A percentile compares a stretch with the other conserved stretches of the same genome.
Conservation (phyloP, 2,329 filamentous ascomycete species). For the Penicillium sp. region DNA sequence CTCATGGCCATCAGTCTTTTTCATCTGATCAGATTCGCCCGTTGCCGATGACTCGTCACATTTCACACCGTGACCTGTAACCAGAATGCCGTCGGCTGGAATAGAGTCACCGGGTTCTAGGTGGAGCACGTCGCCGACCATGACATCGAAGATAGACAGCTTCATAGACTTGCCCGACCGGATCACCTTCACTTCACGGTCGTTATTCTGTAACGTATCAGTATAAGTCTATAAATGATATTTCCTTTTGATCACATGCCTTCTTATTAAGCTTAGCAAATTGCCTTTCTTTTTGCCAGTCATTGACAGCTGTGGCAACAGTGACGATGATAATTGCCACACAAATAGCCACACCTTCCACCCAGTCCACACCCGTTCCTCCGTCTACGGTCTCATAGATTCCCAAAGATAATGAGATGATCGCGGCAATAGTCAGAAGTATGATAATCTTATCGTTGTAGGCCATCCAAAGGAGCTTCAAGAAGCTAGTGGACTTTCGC, state of each 20-base stretch:
- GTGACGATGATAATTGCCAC: slow-evolving; percentile 69
- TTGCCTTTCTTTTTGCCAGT: slow-evolving; percentile 70
- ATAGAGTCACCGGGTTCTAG: slow-evolving; percentile 72
- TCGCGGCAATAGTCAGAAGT: slow-evolving; percentile 68
- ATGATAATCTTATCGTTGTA: slow-evolving; percentile 77
- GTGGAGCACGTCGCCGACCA: slow-evolving; percentile 72
- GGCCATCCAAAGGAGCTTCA: slow-evolving; percentile 67
- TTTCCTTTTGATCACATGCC: slow-evolving; percentile 27
- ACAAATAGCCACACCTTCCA: slow-evolving; percentile 69
- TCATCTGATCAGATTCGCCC: slow-evolving; percentile 73
- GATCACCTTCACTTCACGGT: slow-evolving; percentile 68
- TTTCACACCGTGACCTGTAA: slow-evolving; percentile 67
- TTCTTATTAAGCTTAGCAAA: slow-evolving; percentile 65
- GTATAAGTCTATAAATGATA: background rate
- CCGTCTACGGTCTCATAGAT: slow-evolving; percentile 67
- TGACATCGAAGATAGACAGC: slow-evolving; percentile 68
- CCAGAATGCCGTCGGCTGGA: slow-evolving; percentile 72
- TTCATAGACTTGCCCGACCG: slow-evolving; percentile 68
- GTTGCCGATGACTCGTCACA: slow-evolving; percentile 77
- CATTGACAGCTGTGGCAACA: slow-evolving; percentile 65
- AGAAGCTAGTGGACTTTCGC: slow-evolving; percentile 65
- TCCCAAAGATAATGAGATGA: slow-evolving; percentile 70
- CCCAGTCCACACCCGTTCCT: slow-evolving; percentile 62
- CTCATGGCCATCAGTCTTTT: slow-evolving; percentile 65
- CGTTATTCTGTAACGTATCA: slow-evolving; percentile 59